These are phyloP conservation scores for Syzygium syzygioides DNA, from an alignment of 441 rosid genomes.

Conservation along the genomic window DNA sequence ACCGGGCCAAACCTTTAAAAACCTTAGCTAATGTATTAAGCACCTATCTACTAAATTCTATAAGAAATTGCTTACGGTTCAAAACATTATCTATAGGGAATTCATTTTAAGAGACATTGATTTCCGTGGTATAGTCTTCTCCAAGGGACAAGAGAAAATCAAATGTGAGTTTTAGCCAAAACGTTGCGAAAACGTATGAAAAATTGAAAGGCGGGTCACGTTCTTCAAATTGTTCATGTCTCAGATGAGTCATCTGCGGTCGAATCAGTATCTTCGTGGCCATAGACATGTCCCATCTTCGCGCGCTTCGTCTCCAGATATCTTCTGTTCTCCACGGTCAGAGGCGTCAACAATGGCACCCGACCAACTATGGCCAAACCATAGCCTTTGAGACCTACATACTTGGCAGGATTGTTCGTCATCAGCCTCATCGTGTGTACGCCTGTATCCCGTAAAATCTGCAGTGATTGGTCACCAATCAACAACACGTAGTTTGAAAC, in stretches of 20 bases:
- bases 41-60: background rate
- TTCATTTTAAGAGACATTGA: background rate
- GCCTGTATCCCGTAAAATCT: slow-evolving; percentile 75
- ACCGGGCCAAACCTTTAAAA: background rate
- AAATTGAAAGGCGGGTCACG: background rate
- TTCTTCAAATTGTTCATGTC: background rate
- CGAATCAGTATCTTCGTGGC: background rate
- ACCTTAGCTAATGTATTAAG: background rate
- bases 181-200: background rate
- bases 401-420: slow-evolving; percentile 80
- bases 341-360: slow-evolving; percentile 49
- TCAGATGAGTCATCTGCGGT: background rate
- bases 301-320: slow-evolving; percentile 59
- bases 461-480: background rate
- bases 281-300: slow-evolving; percentile 59
- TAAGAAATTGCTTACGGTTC: background rate
- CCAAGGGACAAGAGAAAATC: background rate
- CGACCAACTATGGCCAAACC: slow-evolving; percentile 73
- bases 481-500: background rate
- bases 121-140: background rate
- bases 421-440: slow-evolving; percentile 71
- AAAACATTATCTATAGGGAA: background rate
- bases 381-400: slow-evolving; percentile 81
- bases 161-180: background rate
- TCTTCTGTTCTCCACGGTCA: slow-evolving; percentile 36